Evolutionary conservation across 108 stramenopile species (phyloP).

Genomic region (Stephanodiscus minutulus): DNA sequence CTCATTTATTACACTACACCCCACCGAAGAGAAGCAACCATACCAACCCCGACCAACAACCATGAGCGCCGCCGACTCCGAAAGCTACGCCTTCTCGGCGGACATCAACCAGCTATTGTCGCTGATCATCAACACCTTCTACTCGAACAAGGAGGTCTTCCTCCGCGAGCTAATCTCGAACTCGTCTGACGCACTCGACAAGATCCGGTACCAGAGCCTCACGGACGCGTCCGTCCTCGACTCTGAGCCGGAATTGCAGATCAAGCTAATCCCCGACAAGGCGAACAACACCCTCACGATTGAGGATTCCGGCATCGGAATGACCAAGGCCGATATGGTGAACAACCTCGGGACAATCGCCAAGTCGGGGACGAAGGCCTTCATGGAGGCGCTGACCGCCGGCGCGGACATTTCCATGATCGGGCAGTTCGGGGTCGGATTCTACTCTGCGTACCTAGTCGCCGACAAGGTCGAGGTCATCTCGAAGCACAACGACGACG

Average conservation of each 20-base stretch:
- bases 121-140: slow-evolving; percentile 99
- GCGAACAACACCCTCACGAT: slow-evolving; percentile 99
- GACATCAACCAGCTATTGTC: slow-evolving; percentile 99
- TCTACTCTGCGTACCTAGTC: slow-evolving; percentile 99
- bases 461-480: slow-evolving; percentile 98
- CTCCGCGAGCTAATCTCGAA: slow-evolving; percentile 99
- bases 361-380: slow-evolving; percentile 99
- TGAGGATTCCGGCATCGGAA: slow-evolving; percentile 98
- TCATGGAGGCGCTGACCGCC: slow-evolving; percentile 99
- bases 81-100: slow-evolving; percentile 99
- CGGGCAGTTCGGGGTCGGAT: slow-evolving; percentile 99
- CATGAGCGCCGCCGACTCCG: slow-evolving; percentile 73
- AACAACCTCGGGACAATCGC: slow-evolving; percentile 99
- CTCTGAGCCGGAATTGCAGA: slow-evolving; percentile 93
- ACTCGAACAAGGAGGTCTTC: slow-evolving; percentile 99
- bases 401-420: slow-evolving; percentile 99
- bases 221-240: slow-evolving; percentile 96
- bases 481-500: slow-evolving; percentile 97
- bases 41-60: too few species aligned
- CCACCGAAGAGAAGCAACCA: too few species aligned
- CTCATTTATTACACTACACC: too few species aligned
- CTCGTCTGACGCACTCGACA: slow-evolving; percentile 97
- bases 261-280: slow-evolving; percentile 99
- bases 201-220: slow-evolving; percentile 98
- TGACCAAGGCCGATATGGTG: slow-evolving; percentile 99